These are phyloP conservation scores for Sanghuangporus sanghuang DNA, from an alignment of 1,284 basidiomycete species.

Conservation along the genomic window DNA sequence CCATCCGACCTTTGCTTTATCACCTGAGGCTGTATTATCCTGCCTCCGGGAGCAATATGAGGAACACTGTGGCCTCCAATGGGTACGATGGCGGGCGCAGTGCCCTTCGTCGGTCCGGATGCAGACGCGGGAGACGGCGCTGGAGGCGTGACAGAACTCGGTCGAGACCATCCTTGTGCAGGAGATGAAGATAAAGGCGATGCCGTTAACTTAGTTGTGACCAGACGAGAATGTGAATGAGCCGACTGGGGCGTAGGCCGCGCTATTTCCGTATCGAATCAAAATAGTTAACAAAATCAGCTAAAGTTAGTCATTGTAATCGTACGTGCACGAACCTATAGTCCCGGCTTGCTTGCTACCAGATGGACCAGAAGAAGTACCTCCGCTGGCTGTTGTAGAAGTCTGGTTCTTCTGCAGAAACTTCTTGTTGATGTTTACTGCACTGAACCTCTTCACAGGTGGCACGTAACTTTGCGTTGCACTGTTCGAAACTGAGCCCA, in stretches of 20 bases:
- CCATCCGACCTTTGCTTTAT: conserved; percentile 41
- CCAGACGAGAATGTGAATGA: conserved; percentile 66
- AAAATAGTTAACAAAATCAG: not conserved
- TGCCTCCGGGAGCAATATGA: conserved; percentile 51
- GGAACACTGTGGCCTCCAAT: conserved; percentile 32
- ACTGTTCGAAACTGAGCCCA: conserved; percentile 20
- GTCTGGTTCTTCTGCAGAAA: conserved; percentile 80
- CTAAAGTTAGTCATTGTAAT: conserved; percentile 10
- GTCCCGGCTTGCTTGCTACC: conserved; percentile 42
- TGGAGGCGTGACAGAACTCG: conserved; percentile 63
- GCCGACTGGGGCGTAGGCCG: conserved; percentile 51
- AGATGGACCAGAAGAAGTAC: conserved; percentile 4
- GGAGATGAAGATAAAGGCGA: conserved; percentile 49
- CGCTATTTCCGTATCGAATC: conserved; percentile 30
- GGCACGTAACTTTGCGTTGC: conserved; percentile 28
- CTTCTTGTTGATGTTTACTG: conserved; percentile 90
- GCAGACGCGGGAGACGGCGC: conserved; percentile 37
- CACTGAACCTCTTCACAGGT: conserved; percentile 80
- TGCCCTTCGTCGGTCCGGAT: conserved; percentile 25
- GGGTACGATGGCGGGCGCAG: conserved; percentile 24
- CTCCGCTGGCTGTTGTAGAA: conserved; percentile 5
- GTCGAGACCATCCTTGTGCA: conserved; percentile 71
- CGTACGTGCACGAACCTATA: conserved; percentile 38
- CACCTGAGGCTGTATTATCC: conserved; percentile 64
- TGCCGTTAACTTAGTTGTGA: conserved; percentile 81